These are phyloP conservation scores for Leccinellum albellum DNA, from an alignment of 768 basidiomycete genomes.

Conservation along the genomic window DNA sequence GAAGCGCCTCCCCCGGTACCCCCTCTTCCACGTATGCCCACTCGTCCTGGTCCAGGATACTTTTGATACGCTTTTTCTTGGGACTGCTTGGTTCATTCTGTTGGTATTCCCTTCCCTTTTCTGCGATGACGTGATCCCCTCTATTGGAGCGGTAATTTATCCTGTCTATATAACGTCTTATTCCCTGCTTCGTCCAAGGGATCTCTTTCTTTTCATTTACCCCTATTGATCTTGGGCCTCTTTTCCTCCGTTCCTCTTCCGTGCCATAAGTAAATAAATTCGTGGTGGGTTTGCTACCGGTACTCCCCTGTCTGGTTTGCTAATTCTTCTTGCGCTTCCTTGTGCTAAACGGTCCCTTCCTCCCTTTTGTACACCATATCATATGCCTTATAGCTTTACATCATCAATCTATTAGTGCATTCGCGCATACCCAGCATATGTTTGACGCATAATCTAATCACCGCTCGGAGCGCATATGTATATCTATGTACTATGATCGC, in stretches of 20 bases:
- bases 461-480: no score
- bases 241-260: slow-evolving; percentile 4
- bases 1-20: slow-evolving; percentile 21
- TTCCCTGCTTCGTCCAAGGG: slow-evolving; percentile 4
- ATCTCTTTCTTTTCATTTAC: slow-evolving; percentile 5
- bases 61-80: slow-evolving; percentile 19
- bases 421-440: background rate
- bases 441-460: background rate
- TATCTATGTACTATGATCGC: no score
- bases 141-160: slow-evolving; percentile 24
- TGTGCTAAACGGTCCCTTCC: slow-evolving; percentile 3
- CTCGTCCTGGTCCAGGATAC: slow-evolving; percentile 25
- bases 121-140: slow-evolving; percentile 3
- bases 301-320: background rate
- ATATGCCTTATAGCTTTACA: slow-evolving; percentile 2
- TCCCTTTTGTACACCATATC: background rate
- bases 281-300: background rate
- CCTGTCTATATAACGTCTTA: slow-evolving; percentile 24
- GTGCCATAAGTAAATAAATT: background rate
- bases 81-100: slow-evolving; percentile 4
- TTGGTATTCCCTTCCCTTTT: slow-evolving; percentile 3
- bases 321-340: slow-evolving; percentile 10
- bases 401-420: background rate
- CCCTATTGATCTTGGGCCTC: slow-evolving; percentile 9
- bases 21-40: slow-evolving; percentile 12